Percentiles rank a stretch among this genome's conserved stretches.
phyloP scores from a whole-genome alignment of 768 basidiomycete genomes.

The Agaricus blazei region DNA sequence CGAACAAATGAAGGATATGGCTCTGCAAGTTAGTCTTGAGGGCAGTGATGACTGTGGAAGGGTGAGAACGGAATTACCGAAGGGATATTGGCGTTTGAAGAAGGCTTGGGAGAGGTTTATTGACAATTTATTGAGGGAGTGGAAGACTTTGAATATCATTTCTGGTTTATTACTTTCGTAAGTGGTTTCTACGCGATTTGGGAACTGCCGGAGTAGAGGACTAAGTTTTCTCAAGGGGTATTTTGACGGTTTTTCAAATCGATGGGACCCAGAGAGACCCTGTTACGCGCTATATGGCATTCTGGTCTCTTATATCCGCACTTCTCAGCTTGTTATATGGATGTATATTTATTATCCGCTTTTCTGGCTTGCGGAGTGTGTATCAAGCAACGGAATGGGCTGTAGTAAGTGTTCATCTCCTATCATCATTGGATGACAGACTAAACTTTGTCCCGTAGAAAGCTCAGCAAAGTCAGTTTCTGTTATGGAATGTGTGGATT shows the following conservation, averaged over 20 bases:
- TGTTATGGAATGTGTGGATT: conserved; percentile 55
- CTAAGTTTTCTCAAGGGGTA: conserved; percentile 16
- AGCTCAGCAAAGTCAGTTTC: conserved; percentile 29
- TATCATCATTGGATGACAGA: background rate
- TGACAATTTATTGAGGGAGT: conserved; percentile 11
- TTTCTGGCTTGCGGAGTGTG: conserved; percentile 57
- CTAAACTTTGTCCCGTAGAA: conserved; percentile 30
- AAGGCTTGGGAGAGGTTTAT: conserved; percentile 13
- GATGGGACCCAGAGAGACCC: conserved; percentile 39
- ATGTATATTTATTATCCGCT: conserved; percentile 58
- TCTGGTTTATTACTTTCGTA: conserved; percentile 12
- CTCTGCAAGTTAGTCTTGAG: conserved; percentile 20
- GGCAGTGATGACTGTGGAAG: background rate
- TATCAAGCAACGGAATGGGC: conserved; percentile 59
- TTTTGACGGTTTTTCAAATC: conserved; percentile 27
- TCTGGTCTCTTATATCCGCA: conserved; percentile 51
- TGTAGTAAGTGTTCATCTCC: conserved; percentile 27
- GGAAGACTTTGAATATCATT: conserved; percentile 14
- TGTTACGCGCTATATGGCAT: conserved; percentile 45
- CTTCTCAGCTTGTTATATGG: conserved; percentile 57
- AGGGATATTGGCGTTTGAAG: conserved; percentile 16
- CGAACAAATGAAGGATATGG: conserved; percentile 48
- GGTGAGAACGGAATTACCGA: conserved; percentile 7
- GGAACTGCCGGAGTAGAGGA: background rate
- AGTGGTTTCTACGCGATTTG: background rate